phyloP scores from a whole-genome alignment of 768 basidiomycete species.

The Tylopilus sp. region DNA sequence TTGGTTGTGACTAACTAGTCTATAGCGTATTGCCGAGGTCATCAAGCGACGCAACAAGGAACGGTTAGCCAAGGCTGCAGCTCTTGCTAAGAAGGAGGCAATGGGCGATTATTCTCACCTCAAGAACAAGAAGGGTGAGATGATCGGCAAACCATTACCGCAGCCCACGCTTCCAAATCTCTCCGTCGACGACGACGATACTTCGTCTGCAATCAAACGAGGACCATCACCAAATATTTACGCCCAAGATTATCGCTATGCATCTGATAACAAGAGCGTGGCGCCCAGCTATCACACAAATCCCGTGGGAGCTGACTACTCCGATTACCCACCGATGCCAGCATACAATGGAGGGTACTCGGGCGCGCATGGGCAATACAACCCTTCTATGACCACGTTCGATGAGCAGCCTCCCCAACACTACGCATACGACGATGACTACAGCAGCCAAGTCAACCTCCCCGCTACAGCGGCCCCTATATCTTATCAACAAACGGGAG shows the following conservation, averaged over 20 bases:
- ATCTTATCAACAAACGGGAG: constrained; percentile 37
- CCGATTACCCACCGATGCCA: constrained; percentile 70
- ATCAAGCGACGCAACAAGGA: constrained; percentile 91
- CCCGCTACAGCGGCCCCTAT: constrained; percentile 57
- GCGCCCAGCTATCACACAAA: constrained; percentile 34
- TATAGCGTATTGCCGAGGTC: constrained; percentile 85
- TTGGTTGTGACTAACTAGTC: constrained; percentile 12
- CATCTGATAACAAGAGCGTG: constrained; percentile 44
- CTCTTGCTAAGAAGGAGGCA: constrained; percentile 86
- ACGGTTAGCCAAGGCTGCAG: constrained; percentile 75
- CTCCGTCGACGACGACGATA: constrained; percentile 73
- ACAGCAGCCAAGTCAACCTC: constrained; percentile 61
- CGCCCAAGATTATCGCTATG: constrained; percentile 54
- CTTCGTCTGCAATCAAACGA: constrained; percentile 52
- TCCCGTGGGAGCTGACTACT: constrained; percentile 40
- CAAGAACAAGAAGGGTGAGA: constrained; percentile 89
- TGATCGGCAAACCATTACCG: constrained; percentile 74
- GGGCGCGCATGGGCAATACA: constrained; percentile 52
- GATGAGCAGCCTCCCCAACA: constrained; percentile 47
- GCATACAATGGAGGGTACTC: constrained; percentile 64
- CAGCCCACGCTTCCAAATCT: constrained; percentile 95
- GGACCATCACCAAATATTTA: constrained; percentile 53
- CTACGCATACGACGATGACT: constrained; percentile 63
- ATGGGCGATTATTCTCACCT: constrained; percentile 87
- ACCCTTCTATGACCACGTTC: constrained; percentile 55